Evolutionary conservation across 208 protist genomes (phyloP), one percentile per base, ranked within the genome.

Genomic region (Strigomonas culicis): DNA sequence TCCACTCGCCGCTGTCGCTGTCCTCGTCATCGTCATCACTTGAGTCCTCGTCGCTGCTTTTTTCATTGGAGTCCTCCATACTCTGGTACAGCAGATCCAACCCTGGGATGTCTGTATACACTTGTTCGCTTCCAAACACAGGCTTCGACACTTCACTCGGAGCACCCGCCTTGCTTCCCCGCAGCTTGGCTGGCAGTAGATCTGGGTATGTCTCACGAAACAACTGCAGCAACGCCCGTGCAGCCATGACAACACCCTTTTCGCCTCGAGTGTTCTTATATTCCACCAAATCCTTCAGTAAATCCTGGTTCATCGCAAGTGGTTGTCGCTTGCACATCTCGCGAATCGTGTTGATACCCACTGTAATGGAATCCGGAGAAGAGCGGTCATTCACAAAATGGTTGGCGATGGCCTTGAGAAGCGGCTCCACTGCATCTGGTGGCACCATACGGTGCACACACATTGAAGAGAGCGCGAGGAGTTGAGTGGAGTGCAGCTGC

Each of bases 261-360:
- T 99, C 92, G n/a, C 95, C 90, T 7, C 88, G 82, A 58, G 94
- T 84, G 11, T 85, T 93, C 58, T 92, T 92, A 78, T 98, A 99
- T 74, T 95, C 82, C 7, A 86, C 81, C 0, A 99, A 69, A 73
- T 99, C 98, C 34, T 86, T 82, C 13, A 99, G 75, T 4, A 99
- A 65, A 27, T 92, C 83, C 11, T 80, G 78, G 36, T 83, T 97
- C 91, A 99, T 99, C 6, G 88, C 93, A 4, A 97, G 77, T 46
- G 98, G 98, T 72, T 95, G 93, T 19, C 97, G 88, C 57, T 88
- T 88, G 72, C 92, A 98, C 31, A 99, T 98, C 61, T 96, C 95
- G 32, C 98, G 84, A 52, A 99, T 96, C 1, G 97, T 97, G 74
- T 99, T 99, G 36, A 99, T 79, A 28, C 97, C 97, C 8, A 99